These are phyloP conservation scores for Tirmania nivea DNA, from an alignment of 495 filamentous ascomycete species.

Conservation along the genomic window DNA sequence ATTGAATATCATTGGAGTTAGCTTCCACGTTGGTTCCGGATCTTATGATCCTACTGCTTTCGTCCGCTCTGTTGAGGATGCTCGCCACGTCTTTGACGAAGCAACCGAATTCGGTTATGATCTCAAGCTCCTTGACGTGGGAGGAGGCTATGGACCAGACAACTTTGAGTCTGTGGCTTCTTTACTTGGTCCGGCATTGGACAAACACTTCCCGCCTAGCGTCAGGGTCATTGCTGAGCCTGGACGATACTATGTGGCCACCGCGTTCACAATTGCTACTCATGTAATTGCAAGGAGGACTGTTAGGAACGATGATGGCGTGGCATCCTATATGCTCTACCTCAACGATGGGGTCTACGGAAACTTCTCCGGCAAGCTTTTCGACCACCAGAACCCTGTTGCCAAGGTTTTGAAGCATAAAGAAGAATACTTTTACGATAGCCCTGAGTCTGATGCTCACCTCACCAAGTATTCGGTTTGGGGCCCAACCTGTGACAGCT, in stretches of 20 bases:
- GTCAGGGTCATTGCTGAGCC: slow-evolving; percentile 89
- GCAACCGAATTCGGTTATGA: slow-evolving; percentile 54
- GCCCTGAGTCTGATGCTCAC: slow-evolving; percentile 22
- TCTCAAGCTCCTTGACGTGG: slow-evolving; percentile 77
- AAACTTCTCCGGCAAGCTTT: slow-evolving; percentile 97
- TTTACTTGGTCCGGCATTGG: slow-evolving; percentile 57
- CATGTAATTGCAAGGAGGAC: slow-evolving; percentile 92
- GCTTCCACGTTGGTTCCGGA: slow-evolving; percentile 94
- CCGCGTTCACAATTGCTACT: slow-evolving; percentile 81
- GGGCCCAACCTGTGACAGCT: slow-evolving; percentile 95
- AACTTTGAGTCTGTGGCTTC: slow-evolving; percentile 78
- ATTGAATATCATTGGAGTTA: slow-evolving; percentile 89
- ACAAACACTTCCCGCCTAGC: slow-evolving; percentile 60
- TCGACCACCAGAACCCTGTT: slow-evolving; percentile 83
- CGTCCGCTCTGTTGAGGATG: slow-evolving; percentile 71
- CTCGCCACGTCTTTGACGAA: slow-evolving; percentile 74
- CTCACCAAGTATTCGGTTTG: slow-evolving; percentile 67
- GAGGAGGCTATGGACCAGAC: slow-evolving; percentile 73
- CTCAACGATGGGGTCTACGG: slow-evolving; percentile 94
- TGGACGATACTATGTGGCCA: slow-evolving; percentile 80
- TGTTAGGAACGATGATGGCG: slow-evolving; percentile 37
- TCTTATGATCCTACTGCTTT: slow-evolving; percentile 79
- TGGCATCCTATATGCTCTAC: slow-evolving; percentile 77
- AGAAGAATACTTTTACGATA: slow-evolving; percentile 33
- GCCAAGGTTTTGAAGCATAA: slow-evolving; percentile 53